These are phyloP conservation scores for Ophidiomyces ophidiicola DNA, from an alignment of 2,329 filamentous ascomycete species.

Conservation along the genomic window DNA sequence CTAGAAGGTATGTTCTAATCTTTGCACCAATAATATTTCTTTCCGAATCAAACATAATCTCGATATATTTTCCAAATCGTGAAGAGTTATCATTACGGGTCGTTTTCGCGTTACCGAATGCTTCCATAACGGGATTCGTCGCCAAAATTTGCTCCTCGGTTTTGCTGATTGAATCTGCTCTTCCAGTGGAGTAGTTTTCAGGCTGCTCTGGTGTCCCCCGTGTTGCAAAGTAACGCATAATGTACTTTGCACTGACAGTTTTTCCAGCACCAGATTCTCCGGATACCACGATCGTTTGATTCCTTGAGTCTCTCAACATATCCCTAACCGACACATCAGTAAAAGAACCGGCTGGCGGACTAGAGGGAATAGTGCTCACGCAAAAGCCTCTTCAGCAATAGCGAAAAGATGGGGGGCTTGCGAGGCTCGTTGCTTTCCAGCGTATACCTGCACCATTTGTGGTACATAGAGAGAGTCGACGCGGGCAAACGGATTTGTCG, in stretches of 20 bases:
- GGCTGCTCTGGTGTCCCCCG: constrained; percentile 86
- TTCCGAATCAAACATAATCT: constrained; percentile 95
- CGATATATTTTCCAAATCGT: constrained; percentile 97
- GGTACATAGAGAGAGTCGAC: constrained; percentile 97
- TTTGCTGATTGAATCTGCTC: constrained; percentile 76
- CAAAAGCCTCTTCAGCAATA: constrained; percentile 96
- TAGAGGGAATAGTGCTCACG: constrained; percentile 46
- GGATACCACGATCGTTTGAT: constrained; percentile 98
- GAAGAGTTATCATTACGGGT: constrained; percentile 99
- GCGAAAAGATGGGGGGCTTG: constrained; percentile 97
- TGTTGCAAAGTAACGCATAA: constrained; percentile 99
- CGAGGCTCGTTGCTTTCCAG: constrained; percentile 88
- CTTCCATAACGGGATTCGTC: constrained; percentile 99
- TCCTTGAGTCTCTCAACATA: constrained; percentile 90
- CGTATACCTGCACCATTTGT: constrained; percentile 99
- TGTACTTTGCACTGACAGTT: constrained; percentile 98
- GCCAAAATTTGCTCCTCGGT: constrained; percentile 97
- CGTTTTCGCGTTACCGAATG: constrained; percentile 99
- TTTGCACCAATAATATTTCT: constrained; percentile 96
- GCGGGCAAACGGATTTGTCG: constrained; percentile 92
- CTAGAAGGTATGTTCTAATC: constrained; percentile 89
- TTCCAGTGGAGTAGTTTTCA: constrained; percentile 61
- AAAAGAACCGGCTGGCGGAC: background rate
- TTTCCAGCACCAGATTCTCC: constrained; percentile 98
- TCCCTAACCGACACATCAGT: constrained; percentile 45